Evolutionary conservation across 352 stramenopile species (phyloP).

Genomic region (Aphanomyces stellatus): DNA sequence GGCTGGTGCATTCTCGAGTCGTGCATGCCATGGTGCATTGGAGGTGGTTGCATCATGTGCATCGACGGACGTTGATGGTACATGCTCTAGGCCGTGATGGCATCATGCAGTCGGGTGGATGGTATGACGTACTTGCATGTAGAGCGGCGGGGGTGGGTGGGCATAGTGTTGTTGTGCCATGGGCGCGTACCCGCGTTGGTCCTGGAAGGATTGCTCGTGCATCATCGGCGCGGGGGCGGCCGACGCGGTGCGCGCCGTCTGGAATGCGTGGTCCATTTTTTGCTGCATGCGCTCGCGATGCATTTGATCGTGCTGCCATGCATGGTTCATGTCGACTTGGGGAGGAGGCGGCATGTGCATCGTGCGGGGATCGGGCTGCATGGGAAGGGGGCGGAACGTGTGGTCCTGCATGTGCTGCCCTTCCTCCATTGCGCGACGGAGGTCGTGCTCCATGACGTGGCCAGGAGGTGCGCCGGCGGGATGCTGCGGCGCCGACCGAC

Average conservation of each 20-base stretch:
- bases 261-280: slow-evolving; percentile 59
- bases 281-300: slow-evolving; percentile 28
- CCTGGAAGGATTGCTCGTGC: slow-evolving; percentile 29
- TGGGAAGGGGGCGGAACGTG: neutral
- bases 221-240: neutral
- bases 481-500: slow-evolving; percentile 30
- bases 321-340: slow-evolving; percentile 24
- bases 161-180: neutral
- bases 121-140: neutral
- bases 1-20: slow-evolving; percentile 30
- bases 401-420: slow-evolving; percentile 34
- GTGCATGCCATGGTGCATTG: slow-evolving; percentile 33
- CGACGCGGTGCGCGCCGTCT: slow-evolving; percentile 32
- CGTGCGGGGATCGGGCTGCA: neutral
- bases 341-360: slow-evolving; percentile 4
- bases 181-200: slow-evolving; percentile 21
- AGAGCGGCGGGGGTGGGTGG: neutral
- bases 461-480: slow-evolving; percentile 23
- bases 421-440: slow-evolving; percentile 28
- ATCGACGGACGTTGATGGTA: neutral
- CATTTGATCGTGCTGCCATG: slow-evolving; percentile 35
- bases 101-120: neutral
- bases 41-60: slow-evolving; percentile 14
- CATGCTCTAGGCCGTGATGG: neutral
- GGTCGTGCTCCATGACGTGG: slow-evolving; percentile 30